A percentile compares a stretch with the other conserved stretches of the same genome.
These are phyloP conservation scores for Euphorbia tirucalli DNA, from an alignment of 345 rosid species.

Conservation along the genomic window DNA sequence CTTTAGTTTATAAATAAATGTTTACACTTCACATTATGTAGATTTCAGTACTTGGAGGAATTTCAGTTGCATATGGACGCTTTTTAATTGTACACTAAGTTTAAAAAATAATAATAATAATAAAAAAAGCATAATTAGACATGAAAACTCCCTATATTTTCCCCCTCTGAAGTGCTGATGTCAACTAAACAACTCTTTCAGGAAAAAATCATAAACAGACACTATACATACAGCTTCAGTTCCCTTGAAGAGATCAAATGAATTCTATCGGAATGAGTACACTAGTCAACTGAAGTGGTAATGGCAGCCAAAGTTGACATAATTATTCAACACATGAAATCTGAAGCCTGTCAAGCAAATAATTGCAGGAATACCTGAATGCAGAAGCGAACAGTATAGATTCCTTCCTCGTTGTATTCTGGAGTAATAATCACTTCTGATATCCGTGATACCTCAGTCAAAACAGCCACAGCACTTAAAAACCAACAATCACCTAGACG, in stretches of 20 bases:
- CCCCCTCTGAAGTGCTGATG: too few relatives aligned
- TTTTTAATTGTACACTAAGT: neutral
- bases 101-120: too few relatives aligned
- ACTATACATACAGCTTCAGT: too few relatives aligned
- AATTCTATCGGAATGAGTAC: constrained; percentile 11
- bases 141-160: neutral
- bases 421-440: constrained; percentile 97
- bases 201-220: neutral
- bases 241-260: too few relatives aligned
- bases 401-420: constrained; percentile 96
- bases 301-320: neutral
- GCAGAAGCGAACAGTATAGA: constrained; percentile 98
- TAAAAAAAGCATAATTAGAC: neutral
- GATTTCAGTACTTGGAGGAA: neutral
- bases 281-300: neutral
- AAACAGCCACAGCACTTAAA: constrained; percentile 96
- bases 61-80: neutral
- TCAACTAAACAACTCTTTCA: neutral
- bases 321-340: neutral
- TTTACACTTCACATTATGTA: neutral
- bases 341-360: neutral
- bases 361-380: constrained; percentile 69
- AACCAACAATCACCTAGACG: constrained; percentile 99
- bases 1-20: neutral
- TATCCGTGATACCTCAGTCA: constrained; percentile 89